Conservation (phyloP, 2,329 filamentous ascomycete genomes). For the Ceratocystis diversiconidia region DNA sequence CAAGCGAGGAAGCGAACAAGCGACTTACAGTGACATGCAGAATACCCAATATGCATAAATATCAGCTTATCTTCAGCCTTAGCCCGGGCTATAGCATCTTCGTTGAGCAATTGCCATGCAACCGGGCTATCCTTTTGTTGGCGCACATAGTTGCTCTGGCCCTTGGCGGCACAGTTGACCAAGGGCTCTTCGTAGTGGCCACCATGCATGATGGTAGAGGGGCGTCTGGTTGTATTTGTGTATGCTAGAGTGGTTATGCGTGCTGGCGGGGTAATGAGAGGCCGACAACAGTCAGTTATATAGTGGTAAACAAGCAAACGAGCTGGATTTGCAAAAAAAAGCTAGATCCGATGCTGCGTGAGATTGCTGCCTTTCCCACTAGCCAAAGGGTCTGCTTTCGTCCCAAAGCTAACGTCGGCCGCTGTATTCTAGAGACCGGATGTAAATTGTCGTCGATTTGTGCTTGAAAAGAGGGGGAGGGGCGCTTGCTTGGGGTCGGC, state of each 20-base stretch:
- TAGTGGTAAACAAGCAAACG: no score
- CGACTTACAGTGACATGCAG: conserved; percentile 77
- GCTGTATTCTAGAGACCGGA: neutral
- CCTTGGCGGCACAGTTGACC: conserved; percentile 26
- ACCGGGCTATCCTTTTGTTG: conserved; percentile 70
- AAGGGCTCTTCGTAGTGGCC: conserved; percentile 9
- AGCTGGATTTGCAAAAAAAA: no score
- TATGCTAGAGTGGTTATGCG: no score
- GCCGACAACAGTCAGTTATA: no score
- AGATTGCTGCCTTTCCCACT: no score
- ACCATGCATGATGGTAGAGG: conserved; percentile 8
- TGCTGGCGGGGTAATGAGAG: no score
- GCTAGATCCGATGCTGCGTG: no score
- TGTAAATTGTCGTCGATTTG: neutral
- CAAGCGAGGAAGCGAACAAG: conserved; percentile 14
- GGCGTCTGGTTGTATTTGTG: neutral
- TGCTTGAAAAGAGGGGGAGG: neutral
- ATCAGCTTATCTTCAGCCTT: conserved; percentile 73
- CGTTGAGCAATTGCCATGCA: conserved; percentile 79
- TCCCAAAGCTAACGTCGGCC: neutral
- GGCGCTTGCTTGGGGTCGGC: neutral
- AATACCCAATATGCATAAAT: conserved; percentile 89
- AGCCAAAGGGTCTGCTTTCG: neutral
- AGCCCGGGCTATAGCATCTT: conserved; percentile 62
- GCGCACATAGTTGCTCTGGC: conserved; percentile 45